These are phyloP conservation scores for Aspergillus spinulosporus DNA, from an alignment of 2,329 filamentous ascomycete species.

Conservation along the genomic window DNA sequence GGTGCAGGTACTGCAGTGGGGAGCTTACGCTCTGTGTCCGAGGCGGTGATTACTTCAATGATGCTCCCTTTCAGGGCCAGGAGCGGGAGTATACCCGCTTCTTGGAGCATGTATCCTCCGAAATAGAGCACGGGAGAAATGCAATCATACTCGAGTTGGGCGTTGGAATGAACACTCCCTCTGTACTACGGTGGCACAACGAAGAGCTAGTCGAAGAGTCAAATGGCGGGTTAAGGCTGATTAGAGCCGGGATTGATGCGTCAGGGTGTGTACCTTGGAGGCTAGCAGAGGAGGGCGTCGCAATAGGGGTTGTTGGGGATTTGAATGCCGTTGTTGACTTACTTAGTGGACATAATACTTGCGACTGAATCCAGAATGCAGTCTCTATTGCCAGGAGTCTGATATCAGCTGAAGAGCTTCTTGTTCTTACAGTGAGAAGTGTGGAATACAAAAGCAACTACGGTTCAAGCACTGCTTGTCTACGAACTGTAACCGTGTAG, in stretches of 20 bases:
- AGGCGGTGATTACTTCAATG: slow-evolving; percentile 26
- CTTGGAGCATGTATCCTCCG: neutral
- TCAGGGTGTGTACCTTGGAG: slow-evolving; percentile 24
- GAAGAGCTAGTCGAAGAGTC: slow-evolving; percentile 22
- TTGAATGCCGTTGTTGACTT: slow-evolving; percentile 10
- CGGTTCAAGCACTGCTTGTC: too few relatives aligned
- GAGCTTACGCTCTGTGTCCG: slow-evolving; percentile 26
- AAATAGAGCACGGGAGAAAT: neutral
- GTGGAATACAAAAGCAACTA: too few relatives aligned
- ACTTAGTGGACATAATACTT: too few relatives aligned
- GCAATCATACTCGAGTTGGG: slow-evolving; percentile 25
- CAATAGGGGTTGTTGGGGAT: slow-evolving; percentile 20
- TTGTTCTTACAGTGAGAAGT: too few relatives aligned
- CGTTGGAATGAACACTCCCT: slow-evolving; percentile 26
- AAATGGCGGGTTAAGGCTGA: slow-evolving; percentile 14
- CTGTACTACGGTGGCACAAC: slow-evolving; percentile 26
- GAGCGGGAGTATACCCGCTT: slow-evolving; percentile 19
- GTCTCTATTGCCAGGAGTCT: too few relatives aligned
- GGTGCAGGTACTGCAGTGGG: slow-evolving; percentile 21
- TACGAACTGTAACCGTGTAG: too few relatives aligned
- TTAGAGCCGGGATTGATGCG: slow-evolving; percentile 23
- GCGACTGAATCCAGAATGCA: too few relatives aligned
- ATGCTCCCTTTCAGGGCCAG: slow-evolving; percentile 13
- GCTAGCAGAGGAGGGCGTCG: slow-evolving; percentile 20
- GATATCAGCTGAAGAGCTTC: too few relatives aligned